These are phyloP conservation scores for Talaromyces sp. DNA, from an alignment of 2,329 filamentous ascomycete genomes.

Conservation along the genomic window DNA sequence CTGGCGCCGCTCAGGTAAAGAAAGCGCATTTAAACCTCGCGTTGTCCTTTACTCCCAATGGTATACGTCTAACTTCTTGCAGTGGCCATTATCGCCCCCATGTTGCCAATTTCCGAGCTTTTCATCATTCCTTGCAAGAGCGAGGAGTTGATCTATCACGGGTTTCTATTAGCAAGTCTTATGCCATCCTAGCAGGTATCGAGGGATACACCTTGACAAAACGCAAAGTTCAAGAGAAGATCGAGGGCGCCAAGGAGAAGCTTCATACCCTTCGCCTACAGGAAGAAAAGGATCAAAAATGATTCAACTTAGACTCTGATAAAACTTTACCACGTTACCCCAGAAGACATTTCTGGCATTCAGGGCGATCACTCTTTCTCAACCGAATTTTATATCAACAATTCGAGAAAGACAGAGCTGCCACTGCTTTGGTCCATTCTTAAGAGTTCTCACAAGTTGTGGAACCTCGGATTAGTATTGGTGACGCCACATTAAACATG, in stretches of 20 bases:
- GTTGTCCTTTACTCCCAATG: too few species aligned
- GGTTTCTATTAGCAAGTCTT: conserved; percentile 78
- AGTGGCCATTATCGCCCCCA: conserved; percentile 86
- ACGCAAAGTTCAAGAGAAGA: conserved; percentile 28
- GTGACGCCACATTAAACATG: too few species aligned
- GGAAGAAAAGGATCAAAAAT: neutral
- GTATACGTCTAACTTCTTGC: conserved; percentile 40
- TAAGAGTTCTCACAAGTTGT: too few species aligned
- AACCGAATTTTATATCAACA: too few species aligned
- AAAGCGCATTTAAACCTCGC: neutral
- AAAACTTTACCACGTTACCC: too few species aligned
- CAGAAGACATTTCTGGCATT: too few species aligned
- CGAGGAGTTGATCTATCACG: conserved; percentile 77
- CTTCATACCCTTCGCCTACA: neutral
- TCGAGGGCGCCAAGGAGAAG: conserved; percentile 18
- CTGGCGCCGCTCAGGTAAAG: conserved; percentile 63
- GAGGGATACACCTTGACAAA: conserved; percentile 76
- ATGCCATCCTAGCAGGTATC: conserved; percentile 78
- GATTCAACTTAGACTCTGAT: too few species aligned
- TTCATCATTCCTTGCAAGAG: conserved; percentile 72
- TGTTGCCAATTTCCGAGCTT: conserved; percentile 78
- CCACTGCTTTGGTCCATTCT: too few species aligned
- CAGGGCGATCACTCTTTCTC: too few species aligned
- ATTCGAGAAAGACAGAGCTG: too few species aligned
- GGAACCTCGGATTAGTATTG: too few species aligned